Conservation (phyloP, 805 yeast genomes). For the Lachancea lanzarotensis region DNA sequence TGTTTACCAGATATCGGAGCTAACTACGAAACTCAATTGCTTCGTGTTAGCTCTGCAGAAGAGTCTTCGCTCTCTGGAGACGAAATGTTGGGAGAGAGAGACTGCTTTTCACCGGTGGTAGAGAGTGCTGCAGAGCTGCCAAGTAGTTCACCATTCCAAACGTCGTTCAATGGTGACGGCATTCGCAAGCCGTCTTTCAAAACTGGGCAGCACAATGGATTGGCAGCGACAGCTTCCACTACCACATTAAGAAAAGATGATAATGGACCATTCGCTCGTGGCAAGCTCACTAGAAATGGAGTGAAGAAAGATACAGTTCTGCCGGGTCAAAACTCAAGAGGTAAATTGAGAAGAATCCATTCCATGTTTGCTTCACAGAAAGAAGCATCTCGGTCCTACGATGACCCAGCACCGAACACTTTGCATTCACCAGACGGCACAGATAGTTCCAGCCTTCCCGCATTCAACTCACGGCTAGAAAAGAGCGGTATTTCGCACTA, state of each 20-base stretch:
- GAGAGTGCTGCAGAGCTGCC: neutral
- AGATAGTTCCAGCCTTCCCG: neutral
- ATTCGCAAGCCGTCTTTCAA: neutral
- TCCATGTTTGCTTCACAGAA: slow-evolving; percentile 61
- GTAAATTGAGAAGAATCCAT: slow-evolving; percentile 53
- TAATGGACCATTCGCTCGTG: neutral
- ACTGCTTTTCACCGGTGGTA: slow-evolving; percentile 7
- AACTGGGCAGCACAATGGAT: neutral
- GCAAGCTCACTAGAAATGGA: neutral
- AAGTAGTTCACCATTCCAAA: neutral
- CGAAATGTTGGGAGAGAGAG: neutral
- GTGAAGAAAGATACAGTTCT: slow-evolving; percentile 30
- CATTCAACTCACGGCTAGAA: slow-evolving; percentile 58
- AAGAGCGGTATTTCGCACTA: slow-evolving; percentile 49
- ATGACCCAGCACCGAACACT: slow-evolving; percentile 9
- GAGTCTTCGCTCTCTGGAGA: slow-evolving; percentile 5
- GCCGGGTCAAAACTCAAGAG: slow-evolving; percentile 32
- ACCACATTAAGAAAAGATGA: slow-evolving; percentile 1
- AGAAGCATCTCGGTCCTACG: slow-evolving; percentile 38
- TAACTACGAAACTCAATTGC: slow-evolving; percentile 1
- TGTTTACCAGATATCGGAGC: neutral
- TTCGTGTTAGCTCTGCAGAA: slow-evolving; percentile 2
- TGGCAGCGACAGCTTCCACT: neutral
- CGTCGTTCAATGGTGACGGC: neutral
- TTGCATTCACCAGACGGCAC: slow-evolving; percentile 16